phyloP scores from a whole-genome alignment of 305 asterid species.

The Coffea humblotiana region DNA sequence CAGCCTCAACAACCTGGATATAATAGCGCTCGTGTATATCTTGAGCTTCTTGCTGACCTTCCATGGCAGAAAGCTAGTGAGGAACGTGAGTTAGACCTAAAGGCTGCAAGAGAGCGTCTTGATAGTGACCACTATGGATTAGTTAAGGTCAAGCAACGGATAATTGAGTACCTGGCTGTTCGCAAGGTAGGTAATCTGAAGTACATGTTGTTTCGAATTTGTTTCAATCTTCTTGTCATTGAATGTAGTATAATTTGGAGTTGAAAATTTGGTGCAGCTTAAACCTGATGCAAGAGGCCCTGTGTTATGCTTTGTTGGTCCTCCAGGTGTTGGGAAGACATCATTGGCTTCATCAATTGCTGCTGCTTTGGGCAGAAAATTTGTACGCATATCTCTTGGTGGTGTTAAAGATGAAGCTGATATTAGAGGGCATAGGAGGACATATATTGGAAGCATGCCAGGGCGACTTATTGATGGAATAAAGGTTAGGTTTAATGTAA shows the following conservation, averaged over 20 bases:
- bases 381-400: conserved; percentile 93
- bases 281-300: conserved; percentile 99
- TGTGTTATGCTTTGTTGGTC: conserved; percentile 96
- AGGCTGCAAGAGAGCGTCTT: conserved; percentile 88
- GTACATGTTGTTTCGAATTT: not conserved
- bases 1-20: conserved; percentile 99
- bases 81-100: conserved; percentile 76
- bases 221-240: conserved; percentile 17
- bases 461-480: conserved; percentile 99
- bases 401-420: conserved; percentile 99
- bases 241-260: conserved; percentile 21
- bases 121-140: conserved; percentile 95
- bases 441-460: conserved; percentile 99
- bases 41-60: conserved; percentile 96
- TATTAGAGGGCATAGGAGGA: conserved; percentile 97
- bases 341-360: conserved; percentile 97
- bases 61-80: conserved; percentile 96
- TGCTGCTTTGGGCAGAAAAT: conserved; percentile 94
- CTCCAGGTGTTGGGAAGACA: conserved; percentile 99
- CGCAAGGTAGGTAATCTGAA: conserved; percentile 66
- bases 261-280: conserved; percentile 59
- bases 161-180: conserved; percentile 96
- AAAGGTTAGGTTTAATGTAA: conserved; percentile 53
- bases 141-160: conserved; percentile 92
- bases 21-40: conserved; percentile 88